Evolutionary conservation across 345 rosid species (phyloP).

Genomic region (Sapria himalayana): DNA sequence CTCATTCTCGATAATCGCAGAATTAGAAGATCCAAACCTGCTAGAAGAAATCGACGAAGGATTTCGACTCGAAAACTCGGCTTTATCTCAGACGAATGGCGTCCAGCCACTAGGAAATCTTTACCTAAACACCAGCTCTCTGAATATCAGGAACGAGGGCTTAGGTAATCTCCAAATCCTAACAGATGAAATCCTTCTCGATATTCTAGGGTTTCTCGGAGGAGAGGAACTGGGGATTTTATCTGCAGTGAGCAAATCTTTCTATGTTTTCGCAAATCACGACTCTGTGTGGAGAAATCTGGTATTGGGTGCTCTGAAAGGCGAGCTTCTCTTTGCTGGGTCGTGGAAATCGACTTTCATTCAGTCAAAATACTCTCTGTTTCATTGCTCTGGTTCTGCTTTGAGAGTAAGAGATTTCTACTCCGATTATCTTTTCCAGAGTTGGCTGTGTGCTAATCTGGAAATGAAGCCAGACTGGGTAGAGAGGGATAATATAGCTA

Average conservation of each 20-base stretch:
- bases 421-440: slow-evolving; percentile 81
- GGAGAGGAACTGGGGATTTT: slow-evolving; percentile 42
- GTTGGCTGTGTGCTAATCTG: slow-evolving; percentile 93
- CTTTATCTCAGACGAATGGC: slow-evolving; percentile 33
- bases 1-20: too few species aligned
- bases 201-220: slow-evolving; percentile 44
- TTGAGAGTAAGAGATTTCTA: slow-evolving; percentile 55
- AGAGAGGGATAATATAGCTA: slow-evolving; percentile 48
- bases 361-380: slow-evolving; percentile 21
- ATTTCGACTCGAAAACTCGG: slow-evolving; percentile 37
- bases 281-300: slow-evolving; percentile 85
- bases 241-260: slow-evolving; percentile 55
- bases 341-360: slow-evolving; percentile 70
- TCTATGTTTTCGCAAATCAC: slow-evolving; percentile 49
- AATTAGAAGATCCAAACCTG: slow-evolving; percentile 10
- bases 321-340: slow-evolving; percentile 35
- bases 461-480: slow-evolving; percentile 95
- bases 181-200: slow-evolving; percentile 68
- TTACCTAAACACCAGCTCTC: slow-evolving; percentile 25
- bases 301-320: slow-evolving; percentile 38
- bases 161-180: slow-evolving; percentile 52
- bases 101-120: slow-evolving; percentile 87
- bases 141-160: slow-evolving; percentile 59
- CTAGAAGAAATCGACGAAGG: slow-evolving; percentile 24
- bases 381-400: slow-evolving; percentile 11